Conservation (phyloP, 352 stramenopile species). For the Phytopythium kandeliae region DNA sequence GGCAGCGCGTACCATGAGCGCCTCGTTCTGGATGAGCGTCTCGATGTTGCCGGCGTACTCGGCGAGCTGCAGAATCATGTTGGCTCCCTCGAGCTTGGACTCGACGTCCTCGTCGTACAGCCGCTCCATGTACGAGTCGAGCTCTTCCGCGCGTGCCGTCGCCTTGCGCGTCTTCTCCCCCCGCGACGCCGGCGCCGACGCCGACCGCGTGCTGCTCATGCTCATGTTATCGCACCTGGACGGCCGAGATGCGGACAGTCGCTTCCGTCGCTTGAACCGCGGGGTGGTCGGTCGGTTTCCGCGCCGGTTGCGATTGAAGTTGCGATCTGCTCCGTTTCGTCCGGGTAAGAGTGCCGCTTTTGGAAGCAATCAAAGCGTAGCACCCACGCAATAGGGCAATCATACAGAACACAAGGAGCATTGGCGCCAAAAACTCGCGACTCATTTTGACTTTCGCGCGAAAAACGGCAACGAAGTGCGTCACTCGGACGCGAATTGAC, state of each 20-base stretch:
- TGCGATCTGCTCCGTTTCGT: not conserved
- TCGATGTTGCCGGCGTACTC: conserved; percentile 89
- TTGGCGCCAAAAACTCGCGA: not conserved
- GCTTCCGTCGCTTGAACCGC: too few species aligned
- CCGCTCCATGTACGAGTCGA: conserved; percentile 93
- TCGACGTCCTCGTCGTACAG: conserved; percentile 91
- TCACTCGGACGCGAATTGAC: not conserved
- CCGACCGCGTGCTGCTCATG: conserved; percentile 1
- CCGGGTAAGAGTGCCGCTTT: not conserved
- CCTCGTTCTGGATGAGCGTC: conserved; percentile 90
- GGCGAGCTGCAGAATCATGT: conserved; percentile 90
- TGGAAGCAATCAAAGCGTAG: not conserved
- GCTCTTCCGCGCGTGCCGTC: conserved; percentile 58
- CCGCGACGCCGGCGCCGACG: conserved; percentile 4
- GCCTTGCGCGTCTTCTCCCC: conserved; percentile 42
- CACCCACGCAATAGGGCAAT: not conserved
- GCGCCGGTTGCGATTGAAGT: not conserved
- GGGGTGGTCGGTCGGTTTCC: not conserved
- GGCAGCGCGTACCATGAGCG: conserved; percentile 92
- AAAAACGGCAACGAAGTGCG: not conserved
- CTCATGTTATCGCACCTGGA: too few species aligned
- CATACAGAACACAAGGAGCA: not conserved
- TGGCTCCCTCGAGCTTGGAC: conserved; percentile 83
- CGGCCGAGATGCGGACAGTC: too few species aligned
- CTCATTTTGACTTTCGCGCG: not conserved